Evolutionary conservation across 208 protist species (phyloP), one percentile per base, ranked within the genome.

Genomic region (Crithidia acanthocephali): DNA sequence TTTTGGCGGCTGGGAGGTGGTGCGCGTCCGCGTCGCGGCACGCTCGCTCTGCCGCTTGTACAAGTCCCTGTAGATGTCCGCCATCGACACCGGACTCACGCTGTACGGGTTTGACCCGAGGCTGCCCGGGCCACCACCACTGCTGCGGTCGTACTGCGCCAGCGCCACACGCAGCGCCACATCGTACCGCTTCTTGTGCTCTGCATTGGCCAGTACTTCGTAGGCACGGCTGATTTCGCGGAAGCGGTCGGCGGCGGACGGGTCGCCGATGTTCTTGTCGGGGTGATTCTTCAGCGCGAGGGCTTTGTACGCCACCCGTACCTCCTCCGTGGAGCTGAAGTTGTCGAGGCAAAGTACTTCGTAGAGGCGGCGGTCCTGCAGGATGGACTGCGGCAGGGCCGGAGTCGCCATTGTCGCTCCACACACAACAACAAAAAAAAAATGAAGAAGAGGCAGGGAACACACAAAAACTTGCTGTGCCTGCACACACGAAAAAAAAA

Each of bases 181-280:
- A 81, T 99, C 99, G 76, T 99, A 99, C 25, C 98, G 76, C 51
- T 85, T 68, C 57, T 98, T 92, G 56, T 98, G 95, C 64, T 99
- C 82, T 20, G 65, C 63, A 57, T 99, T 95, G 10, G 79, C 90
- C 1, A 99, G 89, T 13, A 99, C 89, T 35, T 99, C 98, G 80
- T 99, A 99, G 35, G 98, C 98, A 27, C 92, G 62, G 42, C 80
- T 87, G 32, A 99, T 93, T 33, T 89, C 79, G 30, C 91, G 73
- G 71, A 98, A 98, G 51, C 90, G 92, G 8, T 97, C 86, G 11
- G 78, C 83, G n/a, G 92, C 89, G 33, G 79, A 80, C 0, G 88
- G 80, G 66, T 97, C 88, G 37, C 85, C 79, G 25, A 88, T 71
- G 60, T 98, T 99, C 69, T 97, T 97, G 79, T 99, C 98, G 10